Percentiles rank a stretch among this genome's conserved stretches.
Evolutionary conservation across 768 basidiomycete species (phyloP).

Genomic region (Kwoniella bestiolae): DNA sequence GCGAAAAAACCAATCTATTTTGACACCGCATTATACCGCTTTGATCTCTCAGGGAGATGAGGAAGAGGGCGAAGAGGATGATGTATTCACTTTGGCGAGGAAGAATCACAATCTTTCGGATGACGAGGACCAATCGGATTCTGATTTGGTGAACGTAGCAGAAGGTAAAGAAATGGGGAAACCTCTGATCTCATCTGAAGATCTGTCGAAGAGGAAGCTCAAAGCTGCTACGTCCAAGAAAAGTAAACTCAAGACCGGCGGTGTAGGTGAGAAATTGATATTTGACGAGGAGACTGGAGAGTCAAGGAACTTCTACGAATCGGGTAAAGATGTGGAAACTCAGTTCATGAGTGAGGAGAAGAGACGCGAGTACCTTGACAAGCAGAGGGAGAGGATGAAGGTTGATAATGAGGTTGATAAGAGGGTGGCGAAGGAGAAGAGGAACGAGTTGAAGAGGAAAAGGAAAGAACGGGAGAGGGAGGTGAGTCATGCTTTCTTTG

Average conservation of each 20-base stretch:
- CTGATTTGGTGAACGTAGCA: conserved; percentile 4
- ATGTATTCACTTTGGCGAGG: conserved; percentile 94
- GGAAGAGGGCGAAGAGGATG: conserved; percentile 60
- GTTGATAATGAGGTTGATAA: conserved; percentile 75
- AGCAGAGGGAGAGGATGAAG: conserved; percentile 73
- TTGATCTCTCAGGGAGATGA: conserved; percentile 72
- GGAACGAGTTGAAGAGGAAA: conserved; percentile 88
- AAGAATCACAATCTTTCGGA: conserved; percentile 74
- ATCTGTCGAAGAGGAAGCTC: conserved; percentile 82
- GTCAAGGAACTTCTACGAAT: conserved; percentile 79
- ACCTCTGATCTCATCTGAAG: conserved; percentile 58
- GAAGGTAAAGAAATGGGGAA: conserved; percentile 9
- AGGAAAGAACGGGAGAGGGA: conserved; percentile 75
- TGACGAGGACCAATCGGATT: conserved; percentile 46
- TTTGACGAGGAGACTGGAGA: conserved; percentile 84
- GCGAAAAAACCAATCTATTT: conserved; percentile 88
- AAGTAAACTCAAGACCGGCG: conserved; percentile 67
- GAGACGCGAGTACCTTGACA: conserved; percentile 71
- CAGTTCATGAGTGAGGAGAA: conserved; percentile 69
- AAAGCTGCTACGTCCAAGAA: conserved; percentile 76
- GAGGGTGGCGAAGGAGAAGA: conserved; percentile 82
- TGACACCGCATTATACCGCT: conserved; percentile 86
- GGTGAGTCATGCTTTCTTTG: conserved; percentile 41
- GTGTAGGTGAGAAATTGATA: conserved; percentile 71
- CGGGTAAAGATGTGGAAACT: conserved; percentile 70